These are phyloP conservation scores for Mycena vulgaris DNA, from an alignment of 768 basidiomycete species.

Conservation along the genomic window DNA sequence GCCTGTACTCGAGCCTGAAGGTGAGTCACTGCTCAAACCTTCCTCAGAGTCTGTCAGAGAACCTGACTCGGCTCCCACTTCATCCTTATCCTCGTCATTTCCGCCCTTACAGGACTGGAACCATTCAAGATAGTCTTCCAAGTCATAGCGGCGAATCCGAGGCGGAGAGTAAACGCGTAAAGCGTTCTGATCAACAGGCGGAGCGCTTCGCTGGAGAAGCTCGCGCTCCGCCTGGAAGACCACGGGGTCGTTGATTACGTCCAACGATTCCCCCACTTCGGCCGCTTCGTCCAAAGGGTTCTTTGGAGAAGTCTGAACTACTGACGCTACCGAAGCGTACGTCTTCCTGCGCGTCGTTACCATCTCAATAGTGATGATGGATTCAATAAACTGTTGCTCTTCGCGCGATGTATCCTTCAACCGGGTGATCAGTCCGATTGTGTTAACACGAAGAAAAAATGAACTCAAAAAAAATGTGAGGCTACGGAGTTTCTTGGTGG, in stretches of 20 bases:
- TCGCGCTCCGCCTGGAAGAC: constrained; percentile 26
- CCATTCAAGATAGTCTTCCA: background rate
- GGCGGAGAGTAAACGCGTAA: constrained; percentile 18
- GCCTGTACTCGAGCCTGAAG: background rate
- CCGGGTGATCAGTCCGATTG: constrained; percentile 36
- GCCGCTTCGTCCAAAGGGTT: constrained; percentile 13
- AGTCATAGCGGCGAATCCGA: constrained; percentile 7
- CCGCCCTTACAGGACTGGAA: background rate
- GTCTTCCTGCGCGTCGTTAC: constrained; percentile 9
- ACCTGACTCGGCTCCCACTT: background rate
- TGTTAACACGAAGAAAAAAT: constrained; percentile 28
- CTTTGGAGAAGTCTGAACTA: constrained; percentile 19
- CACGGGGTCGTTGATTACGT: background rate
- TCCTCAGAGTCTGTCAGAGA: background rate
- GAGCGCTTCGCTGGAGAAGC: background rate
- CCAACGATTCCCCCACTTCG: constrained; percentile 23
- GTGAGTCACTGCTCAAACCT: background rate
- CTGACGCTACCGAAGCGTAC: constrained; percentile 11
- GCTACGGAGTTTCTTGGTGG: too few relatives aligned
- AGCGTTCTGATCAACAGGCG: constrained; percentile 7
- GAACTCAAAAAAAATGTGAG: constrained; percentile 37
- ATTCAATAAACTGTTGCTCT: background rate
- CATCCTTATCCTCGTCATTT: background rate
- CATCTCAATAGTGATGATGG: constrained; percentile 9
- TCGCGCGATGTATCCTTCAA: constrained; percentile 8